These are phyloP conservation scores for Aquilaria sinensis DNA, from an alignment of 345 rosid genomes.

Conservation along the genomic window DNA sequence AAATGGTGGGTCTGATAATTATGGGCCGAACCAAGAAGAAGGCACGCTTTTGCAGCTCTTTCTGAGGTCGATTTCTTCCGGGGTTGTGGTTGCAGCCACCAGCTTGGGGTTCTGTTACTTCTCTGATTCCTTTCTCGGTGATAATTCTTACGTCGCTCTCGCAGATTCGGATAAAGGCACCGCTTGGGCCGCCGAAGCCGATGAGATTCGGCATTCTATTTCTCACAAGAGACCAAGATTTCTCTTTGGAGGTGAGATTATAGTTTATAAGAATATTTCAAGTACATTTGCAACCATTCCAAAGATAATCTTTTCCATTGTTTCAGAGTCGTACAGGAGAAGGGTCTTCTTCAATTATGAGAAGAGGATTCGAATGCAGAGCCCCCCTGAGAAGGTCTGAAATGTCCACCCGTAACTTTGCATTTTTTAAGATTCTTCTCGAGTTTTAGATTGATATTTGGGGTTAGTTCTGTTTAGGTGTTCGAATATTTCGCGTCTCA, in stretches of 20 bases:
- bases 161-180: slow-evolving; percentile 19
- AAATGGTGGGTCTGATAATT: slow-evolving; percentile 7
- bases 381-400: slow-evolving; percentile 64
- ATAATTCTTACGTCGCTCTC: slow-evolving; percentile 18
- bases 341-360: slow-evolving; percentile 69
- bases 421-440: too few relatives aligned
- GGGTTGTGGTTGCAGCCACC: slow-evolving; percentile 26
- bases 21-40: slow-evolving; percentile 2
- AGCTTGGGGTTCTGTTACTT: slow-evolving; percentile 29
- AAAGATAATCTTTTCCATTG: background rate
- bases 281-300: too few relatives aligned
- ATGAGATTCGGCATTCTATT: slow-evolving; percentile 14
- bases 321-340: slow-evolving; percentile 52
- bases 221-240: slow-evolving; percentile 23
- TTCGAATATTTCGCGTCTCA: slow-evolving; percentile 60
- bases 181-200: slow-evolving; percentile 1
- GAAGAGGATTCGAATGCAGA: slow-evolving; percentile 52
- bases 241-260: slow-evolving; percentile 37
- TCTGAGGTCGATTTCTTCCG: slow-evolving; percentile 24
- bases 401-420: too few relatives aligned
- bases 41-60: slow-evolving; percentile 3
- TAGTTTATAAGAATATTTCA: background rate
- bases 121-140: slow-evolving; percentile 6
- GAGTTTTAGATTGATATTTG: too few relatives aligned
- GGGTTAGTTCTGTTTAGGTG: slow-evolving; percentile 31